Evolutionary conservation across 202 grass and related monocot genomes (phyloP), one percentile per base, ranked within the genome.

Genomic region (Setaria italica): DNA sequence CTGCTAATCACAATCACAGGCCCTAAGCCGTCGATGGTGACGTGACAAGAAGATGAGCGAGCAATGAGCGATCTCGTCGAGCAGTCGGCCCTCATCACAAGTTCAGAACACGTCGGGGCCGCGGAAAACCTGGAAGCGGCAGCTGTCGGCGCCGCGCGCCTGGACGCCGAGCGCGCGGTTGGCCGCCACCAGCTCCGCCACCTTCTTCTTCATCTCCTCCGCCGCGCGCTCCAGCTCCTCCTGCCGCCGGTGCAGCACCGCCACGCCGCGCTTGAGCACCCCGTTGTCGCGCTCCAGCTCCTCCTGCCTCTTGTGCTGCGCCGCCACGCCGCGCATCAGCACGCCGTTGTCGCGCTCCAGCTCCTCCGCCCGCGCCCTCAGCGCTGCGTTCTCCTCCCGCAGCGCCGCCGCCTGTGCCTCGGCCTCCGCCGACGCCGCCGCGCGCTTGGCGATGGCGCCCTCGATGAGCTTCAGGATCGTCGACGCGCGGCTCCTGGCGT

Each of bases 131-230:
- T 32, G 79, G 79, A 86, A 81, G 7, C 69, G 72, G 72, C 53
- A 62, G 53, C 1, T 67, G 30, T 69, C 63, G 30, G 14, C 32
- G 78, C 21, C 70, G 11, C 70, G 39, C 9, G 51, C 55, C 30
- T 33, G 62, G 10, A 42, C n/a, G n/a, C 10, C 41, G 32, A 82
- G 72, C 72, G 79, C 79, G 85, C 57, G 74, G 59, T 81, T 81
- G 29, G 76, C 62, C 85, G 74, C 75, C 66, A 54, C 33, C 11
- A 72, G 51, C 79, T 62, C 75, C 1, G 20, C 66, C 73, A 37
- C 82, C 62, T 35, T 35, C 62, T 35, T 77, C 73, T 10, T 78
- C 2, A 69, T 43, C 50, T 34, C 83, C 74, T 53, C 11, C 7
- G 42, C 39, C 11, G 29, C 73, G 49, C 62, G 73, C 32, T 5